These are phyloP conservation scores for Colletotrichum gloeosporioides DNA, from an alignment of 2,329 filamentous ascomycete genomes.

Conservation along the genomic window DNA sequence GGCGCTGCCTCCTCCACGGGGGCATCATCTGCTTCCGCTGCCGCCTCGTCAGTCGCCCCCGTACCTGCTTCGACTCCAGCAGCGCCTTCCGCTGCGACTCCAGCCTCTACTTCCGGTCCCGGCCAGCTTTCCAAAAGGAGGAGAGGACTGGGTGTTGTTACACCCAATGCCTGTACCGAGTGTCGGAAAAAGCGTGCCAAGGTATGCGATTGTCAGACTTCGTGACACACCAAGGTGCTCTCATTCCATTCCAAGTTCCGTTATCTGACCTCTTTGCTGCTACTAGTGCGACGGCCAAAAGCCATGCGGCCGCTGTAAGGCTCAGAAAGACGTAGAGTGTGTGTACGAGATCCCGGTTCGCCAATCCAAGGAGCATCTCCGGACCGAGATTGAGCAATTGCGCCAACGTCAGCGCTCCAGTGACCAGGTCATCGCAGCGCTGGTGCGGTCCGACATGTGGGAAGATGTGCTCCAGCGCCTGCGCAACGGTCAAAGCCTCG, in stretches of 20 bases:
- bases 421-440: constrained; percentile 61
- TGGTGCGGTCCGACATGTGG: constrained; percentile 55
- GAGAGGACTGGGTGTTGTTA: constrained; percentile 61
- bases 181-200: constrained; percentile 68
- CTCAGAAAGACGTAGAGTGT: constrained; percentile 61
- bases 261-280: neutral
- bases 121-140: constrained; percentile 53
- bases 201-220: constrained; percentile 38
- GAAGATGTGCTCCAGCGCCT: constrained; percentile 60
- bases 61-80: neutral
- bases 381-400: constrained; percentile 63
- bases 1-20: constrained; percentile 18
- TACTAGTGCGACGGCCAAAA: constrained; percentile 62
- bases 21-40: neutral
- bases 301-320: constrained; percentile 61
- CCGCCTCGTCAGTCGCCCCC: neutral
- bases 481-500: constrained; percentile 58
- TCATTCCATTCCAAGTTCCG: neutral
- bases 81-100: neutral
- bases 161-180: constrained; percentile 65
- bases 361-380: constrained; percentile 67
- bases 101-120: constrained; percentile 10
- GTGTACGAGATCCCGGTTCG: constrained; percentile 68
- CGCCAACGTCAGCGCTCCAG: constrained; percentile 59
- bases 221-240: neutral